Conservation (phyloP, 257 asterid species). For the Solanum phureja region DNA sequence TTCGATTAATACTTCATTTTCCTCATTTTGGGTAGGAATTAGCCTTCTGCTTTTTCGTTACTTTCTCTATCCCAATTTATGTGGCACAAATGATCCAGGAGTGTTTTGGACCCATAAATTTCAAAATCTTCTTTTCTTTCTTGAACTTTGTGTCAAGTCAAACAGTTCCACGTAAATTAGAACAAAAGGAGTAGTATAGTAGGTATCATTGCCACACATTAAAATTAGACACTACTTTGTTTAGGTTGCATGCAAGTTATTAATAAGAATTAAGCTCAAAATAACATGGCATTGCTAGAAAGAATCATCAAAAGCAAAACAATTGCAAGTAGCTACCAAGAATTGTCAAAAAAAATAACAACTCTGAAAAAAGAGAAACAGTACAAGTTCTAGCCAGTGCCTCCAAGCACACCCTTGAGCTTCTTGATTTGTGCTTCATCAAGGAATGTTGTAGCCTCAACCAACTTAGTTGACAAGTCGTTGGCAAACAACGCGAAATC, state of each 20-base stretch:
- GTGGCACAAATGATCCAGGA: no score
- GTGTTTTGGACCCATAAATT: not conserved
- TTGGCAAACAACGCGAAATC: constrained; percentile 68
- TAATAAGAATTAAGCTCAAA: not conserved
- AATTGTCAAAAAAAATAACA: not conserved
- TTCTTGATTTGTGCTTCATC: constrained; percentile 68
- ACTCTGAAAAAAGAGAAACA: not conserved
- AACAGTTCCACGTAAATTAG: no score
- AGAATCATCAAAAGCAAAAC: not conserved
- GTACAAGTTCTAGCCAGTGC: constrained; percentile 27
- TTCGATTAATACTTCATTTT: no score
- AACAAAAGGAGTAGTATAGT: no score
- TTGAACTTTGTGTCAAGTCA: not conserved
- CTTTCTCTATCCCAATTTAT: no score
- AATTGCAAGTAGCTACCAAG: not conserved
- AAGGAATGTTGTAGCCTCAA: constrained; percentile 51
- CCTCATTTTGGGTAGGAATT: not conserved
- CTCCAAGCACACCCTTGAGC: constrained; percentile 80
- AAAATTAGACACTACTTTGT: not conserved
- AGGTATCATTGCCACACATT: not conserved
- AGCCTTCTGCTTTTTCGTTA: not conserved
- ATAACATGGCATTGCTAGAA: not conserved
- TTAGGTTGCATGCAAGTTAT: not conserved
- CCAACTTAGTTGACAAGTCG: constrained; percentile 64
- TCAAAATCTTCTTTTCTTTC: not conserved